Base-by-base conservation (phyloP, 1,284 basidiomycete genomes). In the Cutaneotrichosporon cyanovorans region DNA sequence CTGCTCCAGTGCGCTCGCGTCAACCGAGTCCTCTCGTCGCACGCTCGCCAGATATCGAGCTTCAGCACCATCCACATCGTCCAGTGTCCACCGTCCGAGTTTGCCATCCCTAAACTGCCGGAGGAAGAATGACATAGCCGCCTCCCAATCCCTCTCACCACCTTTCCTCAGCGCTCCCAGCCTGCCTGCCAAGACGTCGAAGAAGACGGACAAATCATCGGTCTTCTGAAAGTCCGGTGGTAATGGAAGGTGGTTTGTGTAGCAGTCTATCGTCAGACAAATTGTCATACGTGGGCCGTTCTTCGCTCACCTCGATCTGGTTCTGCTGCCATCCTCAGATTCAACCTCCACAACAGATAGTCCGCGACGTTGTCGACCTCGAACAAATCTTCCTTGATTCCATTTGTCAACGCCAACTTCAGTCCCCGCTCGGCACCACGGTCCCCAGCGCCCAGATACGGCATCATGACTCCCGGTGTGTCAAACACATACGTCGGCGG, bases 391-490 rank as follows among this genome's bases (percentile, higher is more conserved):
- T 91, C 87, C 73, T 96, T 96, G 73, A 97, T 91, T 19, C 91
- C 93, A 57, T 87, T 91, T 89, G 93, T 93, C 47, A 97, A 74
- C 34, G 90, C 91, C 21, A 97, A 79, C 72, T 95, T 96, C 46
- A 96, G 77, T 5, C 88, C 93, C 53, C 87, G 78, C 69, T 98
- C 93, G 37, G 88, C 84, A 20, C 90, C 93, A 50, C 76, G 75
- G 39, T 80, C 76, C 1, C 90, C 90, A 46, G 77, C 79, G 1
- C 93, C 93, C n/a, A 97, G 78, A 71, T 86, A 97, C 4, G 92
- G 90, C 28, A 96, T 76, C 92, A 98, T 97, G 33, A 97, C 87
- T 1, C 93, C 95, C 0, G 93, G 95, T 5, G 89, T 85, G 74
- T 98, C 93, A 65, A 85, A 92, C 4, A 93, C 87, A 72, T 98